Percentiles rank a stretch among this genome's conserved stretches.
Conservation (phyloP, 129 eudicot species). For the Arctium lappa region DNA sequence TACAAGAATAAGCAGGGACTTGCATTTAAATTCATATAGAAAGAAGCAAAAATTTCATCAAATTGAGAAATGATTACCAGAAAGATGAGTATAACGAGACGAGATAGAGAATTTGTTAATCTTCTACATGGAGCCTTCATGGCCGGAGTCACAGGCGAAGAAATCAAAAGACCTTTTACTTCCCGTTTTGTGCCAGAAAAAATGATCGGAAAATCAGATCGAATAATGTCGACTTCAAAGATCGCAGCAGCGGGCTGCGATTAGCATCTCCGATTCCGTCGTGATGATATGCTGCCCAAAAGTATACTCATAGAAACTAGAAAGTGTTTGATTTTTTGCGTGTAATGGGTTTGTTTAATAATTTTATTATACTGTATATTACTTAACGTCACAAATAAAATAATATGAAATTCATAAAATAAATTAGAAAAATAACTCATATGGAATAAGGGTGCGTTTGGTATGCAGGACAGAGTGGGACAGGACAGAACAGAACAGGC, state of each 20-base stretch:
- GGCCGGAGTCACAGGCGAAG: background rate
- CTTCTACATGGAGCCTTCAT: conserved; percentile 22
- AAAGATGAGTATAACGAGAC: conserved; percentile 19
- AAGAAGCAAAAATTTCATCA: conserved; percentile 1
- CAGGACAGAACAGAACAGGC: too few relatives aligned
- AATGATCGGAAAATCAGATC: conserved; percentile 21
- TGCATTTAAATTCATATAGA: background rate
- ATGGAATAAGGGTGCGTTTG: too few relatives aligned
- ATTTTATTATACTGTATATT: too few relatives aligned
- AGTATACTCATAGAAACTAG: background rate
- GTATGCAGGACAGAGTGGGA: too few relatives aligned
- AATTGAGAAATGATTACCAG: conserved; percentile 19
- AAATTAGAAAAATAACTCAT: too few relatives aligned
- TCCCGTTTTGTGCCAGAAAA: background rate
- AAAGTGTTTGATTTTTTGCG: background rate
- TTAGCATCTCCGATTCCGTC: conserved; percentile 18
- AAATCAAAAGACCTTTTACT: background rate
- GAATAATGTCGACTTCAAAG: conserved; percentile 9
- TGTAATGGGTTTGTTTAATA: background rate
- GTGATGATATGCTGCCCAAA: conserved; percentile 19
- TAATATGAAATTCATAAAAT: too few relatives aligned
- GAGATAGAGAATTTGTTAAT: background rate
- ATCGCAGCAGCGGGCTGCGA: conserved; percentile 11
- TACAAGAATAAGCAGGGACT: background rate
- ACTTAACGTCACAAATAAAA: too few relatives aligned